Evolutionary conservation across 2,329 filamentous ascomycete species (phyloP), one percentile per base, ranked within the genome.

Genomic region (Penicillium expansum): DNA sequence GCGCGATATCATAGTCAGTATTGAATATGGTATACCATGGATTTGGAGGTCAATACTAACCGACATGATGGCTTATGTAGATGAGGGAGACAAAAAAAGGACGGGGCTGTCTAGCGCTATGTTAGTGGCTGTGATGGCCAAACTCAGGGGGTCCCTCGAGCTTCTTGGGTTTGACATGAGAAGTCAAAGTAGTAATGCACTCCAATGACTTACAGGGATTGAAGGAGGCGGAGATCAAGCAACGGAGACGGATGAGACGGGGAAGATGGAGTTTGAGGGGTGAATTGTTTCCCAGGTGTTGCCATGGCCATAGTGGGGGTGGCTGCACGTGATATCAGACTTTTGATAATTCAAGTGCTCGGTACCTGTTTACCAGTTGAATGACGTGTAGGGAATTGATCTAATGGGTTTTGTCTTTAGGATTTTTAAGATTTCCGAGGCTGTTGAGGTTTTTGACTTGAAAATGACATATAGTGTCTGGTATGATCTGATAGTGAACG

Each of bases 211-310:
- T 53, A 62, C 59, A 42, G 38, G 44, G 10, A 48, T 43, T 55
- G 55, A 55, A 42, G 43, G 29, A 41, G 51, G 30, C 42, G 53
- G 30, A 37, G 45, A 43, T 51, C 55, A 56, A 60, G 53, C 60
- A 53, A 64, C 49, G 54, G 45, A 58, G 43, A 61, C 57, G 62
- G 58, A 55, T 60, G 52, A 55, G 54, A 59, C 55, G 60, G 57
- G 59, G 57, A 58, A 53, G 64, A 64, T 59, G 58, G 61, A 71
- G 67, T 71, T 67, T 69, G 71, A 72, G 70, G 69, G 69, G 71
- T 69, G 54, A 56, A 56, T 71, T 63, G 63, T 64, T 52, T 68
- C 62, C 63, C 60, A 67, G 62, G 68, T 69, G 67, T 71, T 71
- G 65, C 66, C 66, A 63, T 67, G 63, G 62, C 65, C 66, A 62